Percentiles rank a stretch among this genome's conserved stretches.
Conservation (phyloP, 495 filamentous ascomycete genomes). For the Penicillium ochrochloron region DNA sequence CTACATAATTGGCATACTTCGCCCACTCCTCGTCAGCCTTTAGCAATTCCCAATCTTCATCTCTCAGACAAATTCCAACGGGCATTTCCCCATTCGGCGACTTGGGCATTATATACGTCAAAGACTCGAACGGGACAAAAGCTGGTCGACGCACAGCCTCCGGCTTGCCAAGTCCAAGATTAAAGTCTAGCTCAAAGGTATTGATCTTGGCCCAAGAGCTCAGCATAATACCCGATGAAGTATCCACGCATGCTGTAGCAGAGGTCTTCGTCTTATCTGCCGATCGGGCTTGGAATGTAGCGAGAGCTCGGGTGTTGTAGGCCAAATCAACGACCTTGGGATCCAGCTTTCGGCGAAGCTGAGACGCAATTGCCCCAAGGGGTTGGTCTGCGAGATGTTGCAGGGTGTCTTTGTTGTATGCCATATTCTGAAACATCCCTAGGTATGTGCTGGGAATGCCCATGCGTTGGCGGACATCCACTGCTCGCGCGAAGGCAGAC, state of each 20-base stretch:
- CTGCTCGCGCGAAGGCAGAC: conserved; percentile 52
- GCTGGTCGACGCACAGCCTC: conserved; percentile 53
- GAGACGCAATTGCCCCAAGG: conserved; percentile 45
- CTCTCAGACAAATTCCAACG: conserved; percentile 48
- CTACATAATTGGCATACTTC: conserved; percentile 42
- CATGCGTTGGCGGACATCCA: conserved; percentile 54
- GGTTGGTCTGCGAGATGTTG: conserved; percentile 37
- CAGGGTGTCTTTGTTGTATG: conserved; percentile 38
- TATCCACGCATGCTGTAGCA: conserved; percentile 34
- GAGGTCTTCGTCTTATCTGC: conserved; percentile 38
- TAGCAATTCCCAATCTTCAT: conserved; percentile 48
- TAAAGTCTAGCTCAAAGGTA: conserved; percentile 53
- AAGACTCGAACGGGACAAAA: conserved; percentile 51
- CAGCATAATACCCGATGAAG: conserved; percentile 50
- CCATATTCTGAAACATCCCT: conserved; percentile 50
- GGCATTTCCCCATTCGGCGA: conserved; percentile 44
- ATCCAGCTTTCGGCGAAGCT: conserved; percentile 51
- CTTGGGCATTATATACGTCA: conserved; percentile 55
- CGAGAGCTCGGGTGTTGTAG: conserved; percentile 46
- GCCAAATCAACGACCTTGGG: conserved; percentile 37
- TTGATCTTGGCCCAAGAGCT: conserved; percentile 58
- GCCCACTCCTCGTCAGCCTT: conserved; percentile 41
- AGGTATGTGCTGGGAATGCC: conserved; percentile 48
- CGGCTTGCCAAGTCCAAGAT: conserved; percentile 52
- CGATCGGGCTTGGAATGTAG: conserved; percentile 40